A percentile compares a stretch with the other conserved stretches of the same genome.
These are phyloP conservation scores for Aegilops bicornis DNA, from an alignment of 176 grass and related monocot species.

Conservation along the genomic window DNA sequence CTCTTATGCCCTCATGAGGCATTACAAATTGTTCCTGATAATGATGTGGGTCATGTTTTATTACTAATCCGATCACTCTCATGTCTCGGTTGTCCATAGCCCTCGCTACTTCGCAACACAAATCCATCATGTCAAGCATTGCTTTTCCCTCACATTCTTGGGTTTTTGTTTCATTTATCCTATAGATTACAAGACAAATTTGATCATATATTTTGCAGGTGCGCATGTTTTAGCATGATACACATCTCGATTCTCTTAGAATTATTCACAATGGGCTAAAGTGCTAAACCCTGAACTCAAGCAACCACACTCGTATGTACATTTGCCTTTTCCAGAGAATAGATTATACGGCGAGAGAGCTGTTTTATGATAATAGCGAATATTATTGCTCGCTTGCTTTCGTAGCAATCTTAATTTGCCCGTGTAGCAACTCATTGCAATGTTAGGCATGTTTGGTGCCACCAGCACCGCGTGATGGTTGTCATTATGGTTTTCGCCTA, in stretches of 20 bases:
- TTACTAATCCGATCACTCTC: background rate
- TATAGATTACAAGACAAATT: background rate
- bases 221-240: background rate
- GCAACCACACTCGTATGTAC: background rate
- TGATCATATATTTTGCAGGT: background rate
- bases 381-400: constrained; percentile 20
- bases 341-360: background rate
- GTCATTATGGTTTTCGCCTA: constrained; percentile 2
- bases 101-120: background rate
- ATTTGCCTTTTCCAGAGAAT: background rate
- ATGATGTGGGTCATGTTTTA: no score
- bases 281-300: background rate
- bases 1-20: background rate
- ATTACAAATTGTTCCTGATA: constrained; percentile 4
- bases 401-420: constrained; percentile 17
- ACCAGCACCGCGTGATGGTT: background rate
- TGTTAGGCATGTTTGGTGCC: background rate
- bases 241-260: background rate
- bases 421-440: constrained; percentile 1
- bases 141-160: background rate
- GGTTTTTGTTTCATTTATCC: background rate
- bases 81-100: background rate
- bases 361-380: background rate
- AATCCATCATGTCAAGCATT: background rate
- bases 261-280: background rate